Conservation (phyloP, 768 basidiomycete species). For the Pisolithus sp. region DNA sequence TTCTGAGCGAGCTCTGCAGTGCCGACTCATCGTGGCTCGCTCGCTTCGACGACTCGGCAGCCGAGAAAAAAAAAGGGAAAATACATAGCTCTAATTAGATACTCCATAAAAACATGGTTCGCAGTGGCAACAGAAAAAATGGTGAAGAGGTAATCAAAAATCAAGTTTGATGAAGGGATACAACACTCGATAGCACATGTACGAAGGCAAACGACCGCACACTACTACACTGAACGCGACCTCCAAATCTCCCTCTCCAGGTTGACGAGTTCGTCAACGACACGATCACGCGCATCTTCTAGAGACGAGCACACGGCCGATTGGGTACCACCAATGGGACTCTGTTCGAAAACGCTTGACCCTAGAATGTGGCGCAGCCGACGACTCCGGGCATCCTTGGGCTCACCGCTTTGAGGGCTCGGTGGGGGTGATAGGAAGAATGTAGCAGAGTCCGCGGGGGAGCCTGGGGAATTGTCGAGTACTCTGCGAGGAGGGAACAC, state of each 20-base stretch:
- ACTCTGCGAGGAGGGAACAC: constrained; percentile 41
- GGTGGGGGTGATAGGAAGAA: constrained; percentile 55
- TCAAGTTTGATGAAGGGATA: too few species aligned
- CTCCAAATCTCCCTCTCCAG: constrained; percentile 22
- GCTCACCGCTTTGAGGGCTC: constrained; percentile 29
- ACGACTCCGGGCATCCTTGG: constrained; percentile 32
- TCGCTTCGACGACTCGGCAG: too few species aligned
- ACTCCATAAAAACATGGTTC: too few species aligned
- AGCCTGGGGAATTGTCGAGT: constrained; percentile 8
- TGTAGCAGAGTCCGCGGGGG: constrained; percentile 23
- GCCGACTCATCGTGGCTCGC: too few species aligned
- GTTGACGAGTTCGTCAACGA: constrained; percentile 62
- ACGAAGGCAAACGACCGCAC: background rate
- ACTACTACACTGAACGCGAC: constrained; percentile 8
- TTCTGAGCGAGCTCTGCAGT: too few species aligned
- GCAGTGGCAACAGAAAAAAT: too few species aligned
- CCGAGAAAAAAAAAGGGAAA: too few species aligned
- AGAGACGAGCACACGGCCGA: constrained; percentile 26
- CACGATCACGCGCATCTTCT: constrained; percentile 73
- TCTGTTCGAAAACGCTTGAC: constrained; percentile 38
- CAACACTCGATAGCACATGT: too few species aligned
- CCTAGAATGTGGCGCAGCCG: constrained; percentile 53
- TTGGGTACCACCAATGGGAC: constrained; percentile 7
- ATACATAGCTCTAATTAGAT: too few species aligned
- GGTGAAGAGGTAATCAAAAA: too few species aligned